phyloP scores from a whole-genome alignment of 23 red algal species.

The Cyanidiococcus yangmingshanensis region DNA sequence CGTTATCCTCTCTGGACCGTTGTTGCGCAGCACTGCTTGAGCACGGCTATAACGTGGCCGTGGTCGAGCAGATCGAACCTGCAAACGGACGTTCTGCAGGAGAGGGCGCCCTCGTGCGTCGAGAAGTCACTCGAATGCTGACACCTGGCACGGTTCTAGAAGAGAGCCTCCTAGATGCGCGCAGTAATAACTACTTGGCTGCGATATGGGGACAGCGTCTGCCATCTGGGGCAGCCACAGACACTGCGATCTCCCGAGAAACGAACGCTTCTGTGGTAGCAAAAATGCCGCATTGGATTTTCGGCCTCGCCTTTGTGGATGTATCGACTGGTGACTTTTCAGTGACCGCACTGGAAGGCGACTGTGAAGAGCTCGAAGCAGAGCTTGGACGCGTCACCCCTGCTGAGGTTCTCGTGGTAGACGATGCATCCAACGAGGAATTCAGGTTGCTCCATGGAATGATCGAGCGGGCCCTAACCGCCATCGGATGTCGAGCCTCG shows the following conservation, averaged over 20 bases:
- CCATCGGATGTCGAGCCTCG: neutral
- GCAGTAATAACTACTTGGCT: slow-evolving; percentile 43
- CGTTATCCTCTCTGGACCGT: slow-evolving; percentile 57
- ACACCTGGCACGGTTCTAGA: slow-evolving; percentile 61
- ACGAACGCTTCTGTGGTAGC: neutral
- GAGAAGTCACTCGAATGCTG: slow-evolving; percentile 62
- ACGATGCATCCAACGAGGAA: neutral
- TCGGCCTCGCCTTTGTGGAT: slow-evolving; percentile 60
- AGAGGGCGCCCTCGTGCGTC: slow-evolving; percentile 47
- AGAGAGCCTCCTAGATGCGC: slow-evolving; percentile 51
- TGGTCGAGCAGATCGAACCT: slow-evolving; percentile 62
- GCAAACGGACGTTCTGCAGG: slow-evolving; percentile 20
- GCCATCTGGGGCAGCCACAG: neutral
- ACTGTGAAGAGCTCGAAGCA: slow-evolving; percentile 24
- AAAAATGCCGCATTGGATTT: neutral
- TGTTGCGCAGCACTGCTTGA: slow-evolving; percentile 48
- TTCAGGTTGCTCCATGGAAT: neutral
- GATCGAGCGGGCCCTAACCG: neutral
- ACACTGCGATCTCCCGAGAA: neutral
- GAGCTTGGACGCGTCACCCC: slow-evolving; percentile 49
- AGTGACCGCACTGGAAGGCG: slow-evolving; percentile 29
- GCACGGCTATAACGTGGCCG: slow-evolving; percentile 46
- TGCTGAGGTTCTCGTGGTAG: slow-evolving; percentile 41
- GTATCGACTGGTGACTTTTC: slow-evolving; percentile 84
- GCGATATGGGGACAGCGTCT: slow-evolving; percentile 33